These are phyloP conservation scores for Phalaenopsis aphrodite DNA, from an alignment of 106 monocot genomes.

Conservation along the genomic window DNA sequence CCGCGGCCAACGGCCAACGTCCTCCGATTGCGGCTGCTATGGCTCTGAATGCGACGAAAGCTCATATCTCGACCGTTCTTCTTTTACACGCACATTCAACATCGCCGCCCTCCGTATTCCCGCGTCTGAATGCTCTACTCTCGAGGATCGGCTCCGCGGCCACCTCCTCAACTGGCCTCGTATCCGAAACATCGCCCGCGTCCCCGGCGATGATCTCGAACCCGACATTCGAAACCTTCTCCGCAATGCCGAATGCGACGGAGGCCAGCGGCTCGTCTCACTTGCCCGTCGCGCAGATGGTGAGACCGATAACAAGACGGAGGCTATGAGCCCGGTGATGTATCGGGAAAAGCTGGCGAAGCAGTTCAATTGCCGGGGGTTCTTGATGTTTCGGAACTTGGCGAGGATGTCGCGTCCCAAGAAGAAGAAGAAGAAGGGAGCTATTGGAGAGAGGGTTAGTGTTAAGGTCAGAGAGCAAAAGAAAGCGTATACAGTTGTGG, in stretches of 20 bases:
- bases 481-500: constrained; percentile 26
- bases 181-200: constrained; percentile 70
- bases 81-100: constrained; percentile 53
- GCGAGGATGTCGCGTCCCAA: constrained; percentile 83
- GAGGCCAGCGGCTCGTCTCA: constrained; percentile 25
- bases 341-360: constrained; percentile 78
- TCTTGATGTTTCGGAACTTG: constrained; percentile 67
- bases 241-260: not conserved
- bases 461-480: constrained; percentile 21
- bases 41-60: not conserved
- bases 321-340: constrained; percentile 43
- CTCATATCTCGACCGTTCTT: constrained; percentile 21
- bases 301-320: not conserved
- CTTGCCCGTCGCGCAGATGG: constrained; percentile 1
- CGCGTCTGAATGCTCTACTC: constrained; percentile 46
- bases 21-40: not conserved
- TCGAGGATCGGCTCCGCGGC: constrained; percentile 87
- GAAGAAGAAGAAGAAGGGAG: constrained; percentile 27
- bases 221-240: constrained; percentile 23
- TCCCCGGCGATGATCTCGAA: constrained; percentile 71
- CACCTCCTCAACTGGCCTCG: constrained; percentile 99
- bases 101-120: constrained; percentile 76
- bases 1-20: constrained; percentile 13
- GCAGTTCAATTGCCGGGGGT: constrained; percentile 83
- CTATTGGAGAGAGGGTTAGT: constrained; percentile 7